A percentile compares a stretch with the other conserved stretches of the same genome.
These are phyloP conservation scores for Lipomyces sp. DNA, from an alignment of 805 yeast genomes.

Conservation along the genomic window DNA sequence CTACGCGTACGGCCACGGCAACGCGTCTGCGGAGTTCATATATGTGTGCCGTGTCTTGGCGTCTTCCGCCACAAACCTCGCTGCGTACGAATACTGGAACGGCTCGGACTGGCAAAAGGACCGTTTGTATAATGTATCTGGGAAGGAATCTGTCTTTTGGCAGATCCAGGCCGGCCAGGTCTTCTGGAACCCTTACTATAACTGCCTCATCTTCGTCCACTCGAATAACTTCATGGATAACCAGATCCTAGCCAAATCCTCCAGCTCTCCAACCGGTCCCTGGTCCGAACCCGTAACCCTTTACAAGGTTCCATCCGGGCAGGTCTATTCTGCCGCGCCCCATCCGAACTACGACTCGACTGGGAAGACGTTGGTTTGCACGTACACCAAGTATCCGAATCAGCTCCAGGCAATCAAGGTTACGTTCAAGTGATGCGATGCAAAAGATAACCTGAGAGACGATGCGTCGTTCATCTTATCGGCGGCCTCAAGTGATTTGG, in stretches of 20 bases:
- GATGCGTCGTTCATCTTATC: too few species aligned
- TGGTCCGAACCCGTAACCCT: constrained; percentile 7
- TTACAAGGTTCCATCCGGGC: constrained; percentile 4
- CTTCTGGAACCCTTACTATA: constrained; percentile 2
- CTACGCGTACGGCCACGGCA: constrained; percentile 17
- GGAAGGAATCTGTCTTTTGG: constrained; percentile 5
- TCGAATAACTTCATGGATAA: constrained; percentile 5
- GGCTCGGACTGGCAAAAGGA: constrained; percentile 6
- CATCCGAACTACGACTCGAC: constrained; percentile 9
- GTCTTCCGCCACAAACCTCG: not conserved
- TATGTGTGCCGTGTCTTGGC: constrained; percentile 9
- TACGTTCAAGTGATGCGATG: not conserved
- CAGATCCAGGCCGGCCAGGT: constrained; percentile 10
- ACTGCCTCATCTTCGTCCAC: constrained; percentile 9
- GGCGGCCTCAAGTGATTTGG: too few species aligned
- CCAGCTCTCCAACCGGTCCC: constrained; percentile 11
- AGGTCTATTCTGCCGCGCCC: constrained; percentile 1
- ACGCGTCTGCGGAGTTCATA: not conserved
- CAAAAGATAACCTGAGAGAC: too few species aligned
- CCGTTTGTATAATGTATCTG: constrained; percentile 8
- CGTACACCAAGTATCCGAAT: constrained; percentile 9
- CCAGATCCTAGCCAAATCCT: constrained; percentile 2
- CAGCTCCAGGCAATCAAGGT: constrained; percentile 1
- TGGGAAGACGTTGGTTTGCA: constrained; percentile 11
- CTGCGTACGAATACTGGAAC: constrained; percentile 13